phyloP scores from a whole-genome alignment of 495 filamentous ascomycete species.

The Xylaria cubensis region DNA sequence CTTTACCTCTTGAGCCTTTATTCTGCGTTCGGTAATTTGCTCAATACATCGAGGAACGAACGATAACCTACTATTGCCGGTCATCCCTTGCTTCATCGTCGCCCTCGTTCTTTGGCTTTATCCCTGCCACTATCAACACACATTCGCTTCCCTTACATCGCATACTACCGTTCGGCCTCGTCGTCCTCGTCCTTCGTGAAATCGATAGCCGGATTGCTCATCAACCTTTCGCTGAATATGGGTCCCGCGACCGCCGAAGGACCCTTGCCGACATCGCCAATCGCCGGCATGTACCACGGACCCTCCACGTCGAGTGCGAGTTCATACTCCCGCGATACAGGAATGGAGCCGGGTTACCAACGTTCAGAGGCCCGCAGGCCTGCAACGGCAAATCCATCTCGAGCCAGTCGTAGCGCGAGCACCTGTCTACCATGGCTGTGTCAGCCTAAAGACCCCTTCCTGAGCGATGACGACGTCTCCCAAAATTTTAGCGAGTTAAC shows the following conservation, averaged over 20 bases:
- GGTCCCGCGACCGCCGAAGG: constrained; percentile 29
- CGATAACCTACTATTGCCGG: constrained; percentile 1
- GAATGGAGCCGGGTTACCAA: constrained; percentile 33
- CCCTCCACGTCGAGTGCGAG: constrained; percentile 32
- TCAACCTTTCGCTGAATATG: constrained; percentile 20
- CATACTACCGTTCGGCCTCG: not conserved
- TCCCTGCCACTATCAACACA: not conserved
- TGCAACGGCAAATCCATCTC: constrained; percentile 31
- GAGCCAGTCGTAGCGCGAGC: constrained; percentile 42
- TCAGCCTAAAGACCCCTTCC: constrained; percentile 40
- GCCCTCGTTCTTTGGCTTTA: not conserved
- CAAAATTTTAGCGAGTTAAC: constrained; percentile 31
- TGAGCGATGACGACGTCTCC: constrained; percentile 34
- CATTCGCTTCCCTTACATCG: constrained; percentile 1
- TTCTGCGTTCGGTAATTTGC: constrained; percentile 22
- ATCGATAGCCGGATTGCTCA: not conserved
- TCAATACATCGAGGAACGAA: constrained; percentile 5
- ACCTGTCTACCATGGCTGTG: constrained; percentile 45
- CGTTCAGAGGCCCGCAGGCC: constrained; percentile 26
- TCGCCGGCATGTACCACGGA: constrained; percentile 29
- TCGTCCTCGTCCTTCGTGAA: constrained; percentile 1
- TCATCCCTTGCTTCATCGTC: not conserved
- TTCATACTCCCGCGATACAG: constrained; percentile 37
- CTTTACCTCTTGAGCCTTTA: constrained; percentile 32
- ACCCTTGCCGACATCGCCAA: constrained; percentile 26